Conservation (phyloP, 352 stramenopile species). For the Phytophthora hibernalis region DNA sequence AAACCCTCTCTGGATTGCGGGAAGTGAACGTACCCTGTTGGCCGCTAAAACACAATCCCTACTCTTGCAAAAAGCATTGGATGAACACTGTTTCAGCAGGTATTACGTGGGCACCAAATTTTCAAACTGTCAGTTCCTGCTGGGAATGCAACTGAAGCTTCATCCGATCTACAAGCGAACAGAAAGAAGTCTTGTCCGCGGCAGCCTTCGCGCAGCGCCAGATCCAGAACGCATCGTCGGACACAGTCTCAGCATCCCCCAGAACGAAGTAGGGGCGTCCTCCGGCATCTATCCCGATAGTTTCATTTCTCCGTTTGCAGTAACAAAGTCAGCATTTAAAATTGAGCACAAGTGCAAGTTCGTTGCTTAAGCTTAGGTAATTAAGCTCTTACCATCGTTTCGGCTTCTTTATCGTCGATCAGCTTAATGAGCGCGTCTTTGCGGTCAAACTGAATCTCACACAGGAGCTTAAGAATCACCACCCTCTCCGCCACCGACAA, state of each 20-base stretch:
- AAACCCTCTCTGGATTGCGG: constrained; percentile 16
- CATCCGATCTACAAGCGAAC: constrained; percentile 24
- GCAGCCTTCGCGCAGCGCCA: constrained; percentile 55
- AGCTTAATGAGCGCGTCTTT: constrained; percentile 65
- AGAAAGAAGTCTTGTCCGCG: constrained; percentile 8
- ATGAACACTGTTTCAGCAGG: constrained; percentile 18
- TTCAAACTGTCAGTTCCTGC: constrained; percentile 5
- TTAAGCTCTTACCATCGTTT: constrained; percentile 62
- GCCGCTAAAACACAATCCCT: constrained; percentile 15
- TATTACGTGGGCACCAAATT: constrained; percentile 12
- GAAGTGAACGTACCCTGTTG: constrained; percentile 12
- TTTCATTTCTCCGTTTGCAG: constrained; percentile 53
- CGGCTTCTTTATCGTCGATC: constrained; percentile 60
- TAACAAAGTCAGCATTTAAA: not conserved
- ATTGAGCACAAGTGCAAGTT: not conserved
- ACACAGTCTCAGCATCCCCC: constrained; percentile 62
- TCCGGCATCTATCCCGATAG: constrained; percentile 48
- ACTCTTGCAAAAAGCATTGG: not conserved
- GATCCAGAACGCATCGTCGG: constrained; percentile 63
- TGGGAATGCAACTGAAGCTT: constrained; percentile 21
- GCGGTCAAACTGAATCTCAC: constrained; percentile 70
- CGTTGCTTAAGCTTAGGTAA: too few species aligned
- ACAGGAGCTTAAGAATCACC: constrained; percentile 66
- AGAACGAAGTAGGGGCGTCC: constrained; percentile 67
- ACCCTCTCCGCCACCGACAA: constrained; percentile 51